Conservation (phyloP, 805 yeast genomes). For the Hanseniaspora clermontiae region DNA sequence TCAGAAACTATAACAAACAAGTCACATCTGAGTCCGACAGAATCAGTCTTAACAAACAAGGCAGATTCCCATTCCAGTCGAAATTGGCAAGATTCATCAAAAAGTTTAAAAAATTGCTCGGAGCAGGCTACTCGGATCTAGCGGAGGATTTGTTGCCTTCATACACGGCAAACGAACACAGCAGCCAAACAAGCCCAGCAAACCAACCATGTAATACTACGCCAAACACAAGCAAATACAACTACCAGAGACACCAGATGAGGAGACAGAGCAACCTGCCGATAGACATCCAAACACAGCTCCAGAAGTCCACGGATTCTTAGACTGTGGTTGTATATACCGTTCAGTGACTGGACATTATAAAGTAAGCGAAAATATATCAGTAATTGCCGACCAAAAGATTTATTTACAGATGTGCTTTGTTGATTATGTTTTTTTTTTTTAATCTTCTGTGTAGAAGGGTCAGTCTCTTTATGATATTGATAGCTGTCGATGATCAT, state of each 20-base stretch:
- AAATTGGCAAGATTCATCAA: constrained; percentile 17
- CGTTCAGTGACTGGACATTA: no score
- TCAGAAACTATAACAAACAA: constrained; percentile 12
- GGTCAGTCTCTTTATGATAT: no score
- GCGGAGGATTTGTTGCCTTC: neutral
- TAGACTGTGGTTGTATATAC: no score
- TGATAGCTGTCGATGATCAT: no score
- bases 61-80: constrained; percentile 13
- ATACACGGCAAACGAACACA: neutral
- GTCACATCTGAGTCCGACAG: neutral
- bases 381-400: no score
- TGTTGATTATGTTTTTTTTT: no score
- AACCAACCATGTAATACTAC: constrained; percentile 1
- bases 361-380: no score
- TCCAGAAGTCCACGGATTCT: neutral
- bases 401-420: no score
- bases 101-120: constrained; percentile 21
- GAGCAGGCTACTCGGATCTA: neutral
- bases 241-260: constrained; percentile 13
- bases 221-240: neutral
- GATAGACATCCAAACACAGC: neutral
- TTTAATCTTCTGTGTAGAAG: no score
- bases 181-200: neutral
- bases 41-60: constrained; percentile 9
- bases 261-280: constrained; percentile 14